phyloP scores from a whole-genome alignment of 108 stramenopile genomes.

The Fistulifera pelliculosa region DNA sequence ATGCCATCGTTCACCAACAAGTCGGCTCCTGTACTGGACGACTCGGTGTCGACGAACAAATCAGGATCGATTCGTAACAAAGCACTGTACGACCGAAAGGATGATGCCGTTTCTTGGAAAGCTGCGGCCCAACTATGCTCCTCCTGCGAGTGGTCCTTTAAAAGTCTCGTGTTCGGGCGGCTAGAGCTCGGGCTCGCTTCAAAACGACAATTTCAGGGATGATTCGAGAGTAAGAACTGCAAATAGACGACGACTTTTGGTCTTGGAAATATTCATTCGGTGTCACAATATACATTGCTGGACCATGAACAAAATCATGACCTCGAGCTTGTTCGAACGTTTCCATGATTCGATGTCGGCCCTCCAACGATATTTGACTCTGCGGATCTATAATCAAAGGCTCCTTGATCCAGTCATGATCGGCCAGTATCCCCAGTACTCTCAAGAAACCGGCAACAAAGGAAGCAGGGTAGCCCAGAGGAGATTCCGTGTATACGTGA shows the following conservation, averaged over 20 bases:
- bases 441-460: constrained; percentile 56
- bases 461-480: constrained; percentile 42
- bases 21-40: constrained; percentile 40
- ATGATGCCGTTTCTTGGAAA: constrained; percentile 58
- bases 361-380: constrained; percentile 44
- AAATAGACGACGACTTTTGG: constrained; percentile 20
- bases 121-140: constrained; percentile 42
- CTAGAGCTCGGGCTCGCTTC: constrained; percentile 46
- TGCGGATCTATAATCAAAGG: constrained; percentile 85
- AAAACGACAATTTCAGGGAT: constrained; percentile 69
- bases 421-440: constrained; percentile 47
- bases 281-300: constrained; percentile 77
- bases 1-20: constrained; percentile 7
- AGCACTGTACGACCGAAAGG: constrained; percentile 67
- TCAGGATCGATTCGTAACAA: constrained; percentile 56
- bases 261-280: constrained; percentile 36
- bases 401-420: constrained; percentile 75
- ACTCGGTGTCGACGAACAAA: constrained; percentile 47
- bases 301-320: constrained; percentile 34
- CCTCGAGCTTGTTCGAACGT: constrained; percentile 60
- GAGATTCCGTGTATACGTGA: constrained; percentile 59
- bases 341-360: constrained; percentile 38
- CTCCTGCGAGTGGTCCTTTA: constrained; percentile 28
- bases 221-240: constrained; percentile 34
- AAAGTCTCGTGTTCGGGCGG: constrained; percentile 56